Evolutionary conservation across 768 basidiomycete species (phyloP), one percentile per base, ranked within the genome.

Genomic region (Leucosporidium scottii): DNA sequence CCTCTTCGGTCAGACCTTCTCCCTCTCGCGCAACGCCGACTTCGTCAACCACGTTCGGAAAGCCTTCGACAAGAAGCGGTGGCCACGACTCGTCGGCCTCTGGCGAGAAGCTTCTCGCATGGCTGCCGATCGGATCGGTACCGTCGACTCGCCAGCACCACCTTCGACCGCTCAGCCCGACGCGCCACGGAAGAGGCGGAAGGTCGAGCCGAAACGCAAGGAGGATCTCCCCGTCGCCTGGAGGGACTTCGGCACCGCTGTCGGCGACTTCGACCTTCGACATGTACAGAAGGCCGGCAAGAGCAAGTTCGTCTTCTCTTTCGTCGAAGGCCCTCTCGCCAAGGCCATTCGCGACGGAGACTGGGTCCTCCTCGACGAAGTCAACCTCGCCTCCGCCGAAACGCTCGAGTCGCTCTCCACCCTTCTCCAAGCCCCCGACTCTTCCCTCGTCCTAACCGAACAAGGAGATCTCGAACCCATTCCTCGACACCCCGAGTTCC

Each of bases 301-400:
- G 74, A 87, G 90, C 31, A 93, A 90, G 76, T 89, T 96, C 75
- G 89, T 93, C 0, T 98, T 98, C 75, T 86, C 86, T 13, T 98
- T 97, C 74, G 87, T 98, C 2, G 96, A 99, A 76, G 96, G 94
- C 0, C 93, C 96, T 18, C 81, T 99, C n/a, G 85, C 96, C 28
- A 89, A 87, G 73, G 96, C 96, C 3, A 78, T 99, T 64, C 84
- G 88, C 34, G 83, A 83, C 56, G 96, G 96, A 8, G 85, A 94
- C 76, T 99, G 96, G 96, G 83, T 98, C 48, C 82, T 99, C 27
- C 85, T 99, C 8, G 96, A 99, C 72, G 96, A 98, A 78, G 87
- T 98, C 76, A 99, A 99, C 75, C 81, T 99, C 30, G 93, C 94
- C 2, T 91, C 88, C 66, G 81, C 92, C 30, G 96, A 98, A 78